Base-by-base conservation (phyloP, 805 yeast genomes). In the Yarrowia hollandica region DNA sequence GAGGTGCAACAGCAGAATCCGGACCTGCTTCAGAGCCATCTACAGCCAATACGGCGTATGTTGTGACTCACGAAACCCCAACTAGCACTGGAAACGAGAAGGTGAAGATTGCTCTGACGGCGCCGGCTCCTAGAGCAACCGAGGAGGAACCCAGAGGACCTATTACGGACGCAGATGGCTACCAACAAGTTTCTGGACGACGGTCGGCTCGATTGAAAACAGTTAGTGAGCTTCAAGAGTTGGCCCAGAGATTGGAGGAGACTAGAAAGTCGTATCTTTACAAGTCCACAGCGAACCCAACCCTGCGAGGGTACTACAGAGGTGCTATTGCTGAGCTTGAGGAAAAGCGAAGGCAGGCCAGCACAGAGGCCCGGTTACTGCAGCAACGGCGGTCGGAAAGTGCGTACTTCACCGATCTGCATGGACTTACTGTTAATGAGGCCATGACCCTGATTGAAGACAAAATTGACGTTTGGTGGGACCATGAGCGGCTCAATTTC, bases 401-500 rank as follows among this genome's bases (percentile, higher is more conserved):
- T 18, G 44, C 30, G 10, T 25, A 35, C n/a, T 52, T 21, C 26
- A 52, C 44, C 1, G 58, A 52, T 9, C 16, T 52, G 16, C 58
- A 52, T 9, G 58, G 58, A 4, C 26, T 52, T 34, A 52, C 58
- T 3, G 58, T 52, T 10, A 34, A 52, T 4, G 58, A 52, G 18
- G 58, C 58, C 11, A 25, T 52, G 58, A 23, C 18, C 25, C 35
- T 52, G 0, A 26, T 37, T 4, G 8, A 23, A 0, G 44, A 37
- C 34, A 52, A 52, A 38, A 25, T 52, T n/a, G 44, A 52, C 12
- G 25, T 8, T 14, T 52, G 58, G 58, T 52, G 58, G 58, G 18
- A 8, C 1, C 4, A 8, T 12, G 55, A 48, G 21, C 15, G n/a
- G 15, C 4, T 48, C 9, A 33, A 33, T 7, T n/a, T 7, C n/a